Conservation (phyloP, 441 rosid species). For the Capsella rubella region DNA sequence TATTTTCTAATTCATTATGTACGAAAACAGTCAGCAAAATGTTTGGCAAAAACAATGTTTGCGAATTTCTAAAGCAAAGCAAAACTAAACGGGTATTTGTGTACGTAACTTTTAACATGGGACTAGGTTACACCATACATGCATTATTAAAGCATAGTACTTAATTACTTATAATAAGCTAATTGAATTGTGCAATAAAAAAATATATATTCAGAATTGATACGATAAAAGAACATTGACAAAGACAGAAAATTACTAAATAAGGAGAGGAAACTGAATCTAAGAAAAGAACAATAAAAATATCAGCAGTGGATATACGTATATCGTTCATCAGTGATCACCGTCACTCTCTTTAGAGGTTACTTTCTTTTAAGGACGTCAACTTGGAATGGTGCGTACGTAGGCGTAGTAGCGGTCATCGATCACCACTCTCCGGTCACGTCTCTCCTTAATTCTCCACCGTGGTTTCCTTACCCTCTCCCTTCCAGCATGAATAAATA, state of each 20-base stretch:
- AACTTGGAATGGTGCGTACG: constrained; percentile 30
- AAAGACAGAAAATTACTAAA: not conserved
- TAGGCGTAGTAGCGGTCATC: constrained; percentile 5
- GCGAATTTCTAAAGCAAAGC: no score
- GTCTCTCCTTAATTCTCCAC: constrained; percentile 33
- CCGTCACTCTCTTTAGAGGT: constrained; percentile 23
- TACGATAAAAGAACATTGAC: constrained; percentile 1
- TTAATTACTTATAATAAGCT: no score
- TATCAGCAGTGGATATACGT: constrained; percentile 14
- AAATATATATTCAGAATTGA: not conserved
- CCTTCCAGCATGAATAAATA: constrained; percentile 18
- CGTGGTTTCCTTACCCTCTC: constrained; percentile 45
- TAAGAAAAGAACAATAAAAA: constrained; percentile 6
- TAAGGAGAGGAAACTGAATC: not conserved
- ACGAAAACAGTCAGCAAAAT: not conserved
- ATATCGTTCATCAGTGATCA: constrained; percentile 9
- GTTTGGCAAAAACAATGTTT: no score
- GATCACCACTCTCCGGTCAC: constrained; percentile 37
- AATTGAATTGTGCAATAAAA: no score
- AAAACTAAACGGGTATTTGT: no score
- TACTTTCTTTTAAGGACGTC: constrained; percentile 37
- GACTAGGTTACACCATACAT: no score
- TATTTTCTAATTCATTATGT: not conserved
- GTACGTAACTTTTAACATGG: no score
- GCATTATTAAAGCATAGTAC: no score